Conservation (phyloP, 2,329 filamentous ascomycete species). For the Ophiostoma sp. region DNA sequence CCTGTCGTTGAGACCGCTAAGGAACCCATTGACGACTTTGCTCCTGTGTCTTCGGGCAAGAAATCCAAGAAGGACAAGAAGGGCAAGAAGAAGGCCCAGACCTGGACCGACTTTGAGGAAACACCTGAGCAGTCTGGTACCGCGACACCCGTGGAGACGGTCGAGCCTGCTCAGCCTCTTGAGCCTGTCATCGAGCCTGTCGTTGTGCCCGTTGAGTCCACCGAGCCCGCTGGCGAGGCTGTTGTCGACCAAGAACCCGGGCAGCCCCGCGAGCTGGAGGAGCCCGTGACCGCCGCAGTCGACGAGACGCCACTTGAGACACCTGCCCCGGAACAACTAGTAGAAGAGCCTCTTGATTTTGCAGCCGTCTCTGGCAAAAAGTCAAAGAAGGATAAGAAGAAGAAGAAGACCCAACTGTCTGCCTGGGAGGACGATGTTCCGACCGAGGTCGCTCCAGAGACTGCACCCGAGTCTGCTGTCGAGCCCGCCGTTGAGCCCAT, state of each 20-base stretch:
- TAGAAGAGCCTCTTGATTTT: background rate
- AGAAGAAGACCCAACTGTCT: background rate
- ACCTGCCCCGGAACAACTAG: background rate
- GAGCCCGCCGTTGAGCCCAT: background rate
- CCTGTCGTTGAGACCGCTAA: too few species aligned
- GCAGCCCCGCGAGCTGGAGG: background rate
- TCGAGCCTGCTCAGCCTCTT: background rate
- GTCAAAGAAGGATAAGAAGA: constrained; percentile 26
- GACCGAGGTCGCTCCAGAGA: background rate
- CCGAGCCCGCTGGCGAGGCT: background rate
- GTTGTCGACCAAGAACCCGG: too few species aligned
- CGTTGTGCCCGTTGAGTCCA: background rate
- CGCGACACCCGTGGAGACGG: background rate
- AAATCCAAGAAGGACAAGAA: constrained; percentile 24
- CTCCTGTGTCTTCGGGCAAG: background rate
- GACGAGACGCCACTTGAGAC: too few species aligned
- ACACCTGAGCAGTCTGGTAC: background rate
- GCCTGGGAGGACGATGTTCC: background rate
- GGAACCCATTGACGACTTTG: background rate
- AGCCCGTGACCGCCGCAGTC: background rate
- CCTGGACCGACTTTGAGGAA: background rate
- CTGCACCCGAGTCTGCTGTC: background rate
- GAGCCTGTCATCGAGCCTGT: background rate
- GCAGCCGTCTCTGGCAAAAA: background rate
- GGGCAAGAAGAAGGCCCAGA: background rate